Base-by-base conservation (phyloP, 2,329 filamentous ascomycete genomes). In the Alternaria sp. region DNA sequence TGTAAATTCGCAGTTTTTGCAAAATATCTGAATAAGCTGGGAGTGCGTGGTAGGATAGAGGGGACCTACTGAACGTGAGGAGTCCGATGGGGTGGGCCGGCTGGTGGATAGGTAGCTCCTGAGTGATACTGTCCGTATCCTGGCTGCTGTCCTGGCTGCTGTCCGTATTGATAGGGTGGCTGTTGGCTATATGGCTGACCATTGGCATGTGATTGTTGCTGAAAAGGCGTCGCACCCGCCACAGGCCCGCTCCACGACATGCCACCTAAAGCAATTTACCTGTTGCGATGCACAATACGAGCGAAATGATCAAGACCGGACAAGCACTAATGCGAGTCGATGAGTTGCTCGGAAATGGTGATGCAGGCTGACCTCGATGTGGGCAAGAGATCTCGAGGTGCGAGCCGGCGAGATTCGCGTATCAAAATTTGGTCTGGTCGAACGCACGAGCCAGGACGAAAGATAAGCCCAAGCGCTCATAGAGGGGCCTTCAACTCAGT, bases 171-270 rank as follows among this genome's bases (percentile, higher is more conserved):
- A 40, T 67, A 69, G 24, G 66, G 58, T 29, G 65, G 70, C 26
- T 65, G 73, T 49, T 72, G 71, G 53, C 62, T 58, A 55, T 73
- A 76, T 40, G 61, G 54, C 55, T 72, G 73, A 10, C 61, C 64
- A 44, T 69, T 70, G 51, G 66, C 46, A 66, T 73, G 74, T 42
- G 69, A 66, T 42, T 72, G 70, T 54, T 68, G 67, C 61, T 74
- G 74, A 49, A 76, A 78, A 50, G 71, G 67, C 62, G 72, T 62
- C 63, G 71, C 60, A 63, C 72, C 70, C 24, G 72, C 65, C 45
- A 72, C 67, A 34, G 74, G 72, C 23, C 71, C 73, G 59, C 65
- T 74, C 76, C 76, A 78, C 61, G 75, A 73, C 76, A 78, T 78
- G 42, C 55, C 62, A 62, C 40, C 50, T 56, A 54, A 57, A 41